These are phyloP conservation scores for Chlorella sorokiniana DNA, from an alignment of 139 green algal species.

Conservation along the genomic window DNA sequence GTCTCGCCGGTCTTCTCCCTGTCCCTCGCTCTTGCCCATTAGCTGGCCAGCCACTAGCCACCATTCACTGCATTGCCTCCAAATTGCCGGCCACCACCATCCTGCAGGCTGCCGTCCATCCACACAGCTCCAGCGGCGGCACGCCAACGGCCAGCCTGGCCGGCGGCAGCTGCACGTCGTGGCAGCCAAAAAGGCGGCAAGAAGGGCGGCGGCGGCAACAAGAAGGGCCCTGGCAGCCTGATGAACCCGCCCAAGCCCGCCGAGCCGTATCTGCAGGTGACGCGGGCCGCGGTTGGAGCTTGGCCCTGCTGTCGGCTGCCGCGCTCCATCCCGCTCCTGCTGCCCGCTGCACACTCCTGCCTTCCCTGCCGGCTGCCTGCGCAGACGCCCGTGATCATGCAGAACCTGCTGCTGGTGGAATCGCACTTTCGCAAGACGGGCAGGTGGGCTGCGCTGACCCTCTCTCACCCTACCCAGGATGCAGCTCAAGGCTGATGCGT, in stretches of 20 bases:
- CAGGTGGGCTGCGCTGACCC: conserved; percentile 15
- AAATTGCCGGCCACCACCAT: neutral
- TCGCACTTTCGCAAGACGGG: conserved; percentile 44
- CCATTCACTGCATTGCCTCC: no score
- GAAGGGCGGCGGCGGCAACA: conserved; percentile 4
- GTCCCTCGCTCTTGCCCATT: no score
- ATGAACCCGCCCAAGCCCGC: conserved; percentile 25
- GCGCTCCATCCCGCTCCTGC: neutral
- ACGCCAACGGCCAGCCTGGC: no score
- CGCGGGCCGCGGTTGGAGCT: neutral
- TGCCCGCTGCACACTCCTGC: neutral
- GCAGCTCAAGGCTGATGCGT: no score
- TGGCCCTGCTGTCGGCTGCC: neutral
- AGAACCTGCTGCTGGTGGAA: conserved; percentile 55
- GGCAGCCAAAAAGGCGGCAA: conserved; percentile 26
- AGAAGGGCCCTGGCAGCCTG: conserved; percentile 32
- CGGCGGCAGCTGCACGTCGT: neutral
- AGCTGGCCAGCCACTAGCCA: no score
- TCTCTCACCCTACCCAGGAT: neutral
- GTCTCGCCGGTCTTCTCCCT: no score
- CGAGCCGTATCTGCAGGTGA: conserved; percentile 14
- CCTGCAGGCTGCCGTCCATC: neutral
- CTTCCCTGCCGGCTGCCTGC: neutral
- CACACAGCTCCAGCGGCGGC: neutral
- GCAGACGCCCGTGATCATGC: conserved; percentile 25